phyloP scores from a whole-genome alignment of 108 stramenopile species.

The Cyclotella cryptica region DNA sequence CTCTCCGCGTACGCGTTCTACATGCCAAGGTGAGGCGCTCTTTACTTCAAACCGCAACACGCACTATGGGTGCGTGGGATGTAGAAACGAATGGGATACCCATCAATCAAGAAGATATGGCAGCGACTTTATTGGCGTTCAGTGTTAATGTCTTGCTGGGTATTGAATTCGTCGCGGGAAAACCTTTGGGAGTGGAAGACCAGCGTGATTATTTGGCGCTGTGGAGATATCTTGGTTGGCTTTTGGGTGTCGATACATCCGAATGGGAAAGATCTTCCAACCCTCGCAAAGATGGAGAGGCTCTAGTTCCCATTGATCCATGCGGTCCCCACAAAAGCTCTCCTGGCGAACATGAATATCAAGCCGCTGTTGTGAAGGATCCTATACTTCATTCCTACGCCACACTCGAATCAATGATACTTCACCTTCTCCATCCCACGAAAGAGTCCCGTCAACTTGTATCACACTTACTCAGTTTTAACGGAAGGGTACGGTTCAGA shows the following conservation, averaged over 20 bases:
- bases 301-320: conserved; percentile 69
- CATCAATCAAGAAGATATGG: conserved; percentile 90
- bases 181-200: conserved; percentile 53
- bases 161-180: conserved; percentile 69
- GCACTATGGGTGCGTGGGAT: conserved; percentile 65
- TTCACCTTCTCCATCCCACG: conserved; percentile 65
- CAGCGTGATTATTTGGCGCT: conserved; percentile 78
- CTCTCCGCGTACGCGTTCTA: conserved; percentile 73
- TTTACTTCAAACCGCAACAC: conserved; percentile 41
- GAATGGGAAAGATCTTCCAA: conserved; percentile 49
- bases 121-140: conserved; percentile 83
- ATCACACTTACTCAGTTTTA: conserved; percentile 64
- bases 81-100: conserved; percentile 66
- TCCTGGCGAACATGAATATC: background rate
- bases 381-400: conserved; percentile 55
- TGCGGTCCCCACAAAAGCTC: conserved; percentile 68
- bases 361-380: conserved; percentile 21
- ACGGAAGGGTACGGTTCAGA: conserved; percentile 51
- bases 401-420: conserved; percentile 51
- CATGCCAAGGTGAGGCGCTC: conserved; percentile 83
- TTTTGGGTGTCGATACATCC: conserved; percentile 70
- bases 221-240: conserved; percentile 89
- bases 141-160: conserved; percentile 75
- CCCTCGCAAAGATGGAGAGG: background rate
- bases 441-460: conserved; percentile 70